Evolutionary conservation across 805 yeast genomes (phyloP).

Genomic region (Suhomyces prunicola): DNA sequence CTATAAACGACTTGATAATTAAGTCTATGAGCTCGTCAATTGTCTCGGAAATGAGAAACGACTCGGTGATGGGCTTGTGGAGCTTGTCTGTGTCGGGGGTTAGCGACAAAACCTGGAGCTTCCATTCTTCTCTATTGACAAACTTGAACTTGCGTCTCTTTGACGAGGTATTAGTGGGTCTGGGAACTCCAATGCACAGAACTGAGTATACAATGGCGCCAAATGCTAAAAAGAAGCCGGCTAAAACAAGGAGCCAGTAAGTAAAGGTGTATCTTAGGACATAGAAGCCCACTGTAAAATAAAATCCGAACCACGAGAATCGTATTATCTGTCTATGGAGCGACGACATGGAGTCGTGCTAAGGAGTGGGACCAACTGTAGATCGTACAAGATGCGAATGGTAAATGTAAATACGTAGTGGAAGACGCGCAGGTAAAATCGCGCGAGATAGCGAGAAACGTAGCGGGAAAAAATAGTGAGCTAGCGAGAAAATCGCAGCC

Average conservation of each 20-base stretch:
- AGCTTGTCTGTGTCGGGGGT: constrained; percentile 4
- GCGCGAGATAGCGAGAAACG: neutral
- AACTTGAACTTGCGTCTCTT: constrained; percentile 7
- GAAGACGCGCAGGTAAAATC: neutral
- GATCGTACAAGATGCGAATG: neutral
- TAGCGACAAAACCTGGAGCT: neutral
- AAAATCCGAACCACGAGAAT: neutral
- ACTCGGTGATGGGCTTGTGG: constrained; percentile 35
- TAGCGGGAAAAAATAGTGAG: neutral
- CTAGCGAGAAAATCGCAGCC: neutral
- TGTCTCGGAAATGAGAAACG: constrained; percentile 51
- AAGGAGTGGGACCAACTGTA: neutral
- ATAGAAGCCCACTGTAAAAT: constrained; percentile 1
- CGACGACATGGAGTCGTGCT: neutral
- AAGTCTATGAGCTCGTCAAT: constrained; percentile 48
- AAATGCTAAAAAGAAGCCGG: neutral
- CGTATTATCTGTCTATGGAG: neutral
- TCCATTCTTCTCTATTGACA: constrained; percentile 10
- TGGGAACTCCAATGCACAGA: neutral
- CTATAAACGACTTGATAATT: constrained; percentile 51
- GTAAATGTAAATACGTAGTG: neutral
- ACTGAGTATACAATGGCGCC: neutral
- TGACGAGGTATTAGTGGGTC: neutral
- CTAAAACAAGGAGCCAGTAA: constrained; percentile 7
- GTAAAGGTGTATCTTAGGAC: constrained; percentile 8